Conservation (phyloP, 2,329 filamentous ascomycete species). For the Knufia petricola region DNA sequence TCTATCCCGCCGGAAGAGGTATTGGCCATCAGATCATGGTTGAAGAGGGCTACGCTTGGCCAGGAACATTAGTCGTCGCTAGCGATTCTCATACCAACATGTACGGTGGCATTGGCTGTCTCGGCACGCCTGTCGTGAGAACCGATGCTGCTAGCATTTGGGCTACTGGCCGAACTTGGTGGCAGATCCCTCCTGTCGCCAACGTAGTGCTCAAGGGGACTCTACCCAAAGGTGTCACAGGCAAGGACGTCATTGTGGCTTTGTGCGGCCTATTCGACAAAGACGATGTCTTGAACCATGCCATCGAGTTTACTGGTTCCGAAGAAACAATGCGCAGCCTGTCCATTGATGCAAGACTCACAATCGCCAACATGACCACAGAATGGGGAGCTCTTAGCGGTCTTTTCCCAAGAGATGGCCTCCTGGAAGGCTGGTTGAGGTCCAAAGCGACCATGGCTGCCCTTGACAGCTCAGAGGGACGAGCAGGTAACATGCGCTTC, state of each 20-base stretch:
- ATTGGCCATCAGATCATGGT: constrained; percentile 93
- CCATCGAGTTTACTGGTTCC: constrained; percentile 76
- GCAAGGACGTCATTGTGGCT: constrained; percentile 89
- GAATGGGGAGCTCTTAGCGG: constrained; percentile 48
- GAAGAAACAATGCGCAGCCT: constrained; percentile 67
- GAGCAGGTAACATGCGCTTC: constrained; percentile 49
- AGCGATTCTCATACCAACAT: constrained; percentile 63
- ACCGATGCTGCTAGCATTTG: constrained; percentile 82
- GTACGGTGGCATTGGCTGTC: constrained; percentile 65
- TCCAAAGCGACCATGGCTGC: constrained; percentile 64
- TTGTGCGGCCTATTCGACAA: constrained; percentile 78
- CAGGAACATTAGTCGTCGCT: constrained; percentile 71
- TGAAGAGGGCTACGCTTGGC: constrained; percentile 77
- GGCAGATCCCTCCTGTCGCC: constrained; percentile 75
- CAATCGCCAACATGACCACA: constrained; percentile 36
- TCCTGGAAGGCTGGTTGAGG: constrained; percentile 63
- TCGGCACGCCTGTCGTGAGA: constrained; percentile 73
- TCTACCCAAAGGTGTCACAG: constrained; percentile 70
- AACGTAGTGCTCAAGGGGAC: constrained; percentile 68
- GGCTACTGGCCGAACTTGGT: constrained; percentile 78
- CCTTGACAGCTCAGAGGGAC: constrained; percentile 43
- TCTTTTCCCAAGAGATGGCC: constrained; percentile 69
- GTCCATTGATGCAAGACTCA: constrained; percentile 61
- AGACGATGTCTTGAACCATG: constrained; percentile 83
- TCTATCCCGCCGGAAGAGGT: constrained; percentile 66